Evolutionary conservation across 164 flowering plant genomes (phyloP), one percentile per base, ranked within the genome.

Genomic region (Pachysandra terminalis): DNA sequence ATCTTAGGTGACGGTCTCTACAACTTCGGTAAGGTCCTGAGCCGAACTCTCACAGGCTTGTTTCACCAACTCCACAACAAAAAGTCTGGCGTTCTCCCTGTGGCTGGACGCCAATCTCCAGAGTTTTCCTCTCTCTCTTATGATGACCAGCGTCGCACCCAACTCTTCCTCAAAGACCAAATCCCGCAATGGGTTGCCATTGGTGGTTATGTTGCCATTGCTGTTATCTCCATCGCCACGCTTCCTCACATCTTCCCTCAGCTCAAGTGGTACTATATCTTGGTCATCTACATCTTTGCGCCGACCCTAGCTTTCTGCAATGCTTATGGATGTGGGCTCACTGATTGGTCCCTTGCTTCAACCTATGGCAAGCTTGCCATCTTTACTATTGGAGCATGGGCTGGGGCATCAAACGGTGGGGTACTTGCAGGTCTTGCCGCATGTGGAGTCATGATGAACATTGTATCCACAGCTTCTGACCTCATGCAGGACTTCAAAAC

Each of bases 401-500:
- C 86, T 0, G 89, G 87, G 17, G 69, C 83, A 9, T 41, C 74
- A 16, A 73, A 84, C 63, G 89, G 89, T 17, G 89, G 89, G 9
- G 84, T 85, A n/a, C 67, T 85, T 10, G 87, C 87, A 1, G 89
- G 86, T 14, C 74, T 85, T 41, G 89, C 89, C 24, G 87, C 86
- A 0, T 83, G 89, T 65, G 89, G 89, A 0, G 89, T 82, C 61
- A 85, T 85, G 87, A 85, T 85, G 89, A 83, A 77, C 66, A 83
- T 83, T 15, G 89, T 83, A 23, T 72, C 85, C 24, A 85, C 89
- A 15, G 89, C 89, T 10, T 80, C 87, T 15, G 87, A 84, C 73
- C 83, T 84, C 3, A 80, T 73, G 75, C 85, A 82, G 63, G 89
- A 85, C 69, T 85, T 83, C 80, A 85, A 85, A 65, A 85, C 89